Evolutionary conservation across 2,329 filamentous ascomycete species (phyloP).

Genomic region (Anisogramma anomala): DNA sequence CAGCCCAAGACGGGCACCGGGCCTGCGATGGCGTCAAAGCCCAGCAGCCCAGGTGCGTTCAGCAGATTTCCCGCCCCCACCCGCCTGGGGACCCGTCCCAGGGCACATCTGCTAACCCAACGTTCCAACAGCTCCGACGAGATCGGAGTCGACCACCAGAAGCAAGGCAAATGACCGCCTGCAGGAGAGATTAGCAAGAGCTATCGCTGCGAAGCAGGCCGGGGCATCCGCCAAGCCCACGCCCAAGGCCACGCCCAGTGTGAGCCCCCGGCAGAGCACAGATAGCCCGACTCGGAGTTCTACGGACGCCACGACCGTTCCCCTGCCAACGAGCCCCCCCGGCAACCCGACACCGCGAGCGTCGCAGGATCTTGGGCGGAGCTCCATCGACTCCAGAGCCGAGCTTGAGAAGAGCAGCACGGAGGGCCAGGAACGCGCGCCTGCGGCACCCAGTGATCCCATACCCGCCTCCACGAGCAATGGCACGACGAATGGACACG

Average conservation of each 20-base stretch:
- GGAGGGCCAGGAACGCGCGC: background rate
- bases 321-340: conserved; percentile 3
- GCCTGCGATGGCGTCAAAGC: conserved; percentile 22
- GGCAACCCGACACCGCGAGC: conserved; percentile 16
- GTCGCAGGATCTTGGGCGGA: conserved; percentile 18
- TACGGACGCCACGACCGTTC: conserved; percentile 18
- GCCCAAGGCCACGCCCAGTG: conserved; percentile 27
- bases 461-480: conserved; percentile 1
- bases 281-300: conserved; percentile 25
- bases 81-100: background rate
- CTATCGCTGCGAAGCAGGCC: conserved; percentile 60
- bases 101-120: conserved; percentile 4
- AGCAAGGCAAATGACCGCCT: conserved; percentile 64
- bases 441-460: conserved; percentile 1
- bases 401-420: background rate
- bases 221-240: conserved; percentile 33
- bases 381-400: conserved; percentile 6
- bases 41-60: conserved; percentile 22
- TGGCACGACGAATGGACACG: background rate
- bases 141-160: conserved; percentile 46
- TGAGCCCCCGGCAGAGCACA: conserved; percentile 31
- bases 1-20: conserved; percentile 27
- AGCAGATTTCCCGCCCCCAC: too few species aligned
- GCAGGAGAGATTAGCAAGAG: conserved; percentile 80
- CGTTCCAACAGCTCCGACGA: conserved; percentile 34